These are phyloP conservation scores for Juncus inflexus DNA, from an alignment of 176 grass and related monocot genomes.

Conservation along the genomic window DNA sequence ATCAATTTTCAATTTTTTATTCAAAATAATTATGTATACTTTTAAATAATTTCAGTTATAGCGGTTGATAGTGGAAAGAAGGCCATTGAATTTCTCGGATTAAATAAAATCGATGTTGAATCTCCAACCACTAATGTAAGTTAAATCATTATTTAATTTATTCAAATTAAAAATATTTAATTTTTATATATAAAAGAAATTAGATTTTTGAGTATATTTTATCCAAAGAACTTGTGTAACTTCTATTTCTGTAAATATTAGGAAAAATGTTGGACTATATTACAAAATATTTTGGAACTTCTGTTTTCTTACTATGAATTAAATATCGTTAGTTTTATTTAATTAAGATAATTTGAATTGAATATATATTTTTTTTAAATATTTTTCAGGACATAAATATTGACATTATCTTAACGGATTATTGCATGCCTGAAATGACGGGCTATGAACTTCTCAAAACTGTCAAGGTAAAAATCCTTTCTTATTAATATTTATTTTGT, in stretches of 20 bases:
- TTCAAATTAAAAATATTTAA: neutral
- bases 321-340: conserved; percentile 1
- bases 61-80: conserved; percentile 86
- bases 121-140: conserved; percentile 34
- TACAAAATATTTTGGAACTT: too few species aligned
- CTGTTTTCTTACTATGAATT: neutral
- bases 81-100: conserved; percentile 84
- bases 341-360: conserved; percentile 1
- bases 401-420: conserved; percentile 94
- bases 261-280: too few species aligned
- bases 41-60: conserved; percentile 49
- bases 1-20: neutral
- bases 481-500: conserved; percentile 17
- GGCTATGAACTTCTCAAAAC: conserved; percentile 91
- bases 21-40: conserved; percentile 4
- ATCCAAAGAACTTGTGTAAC: too few species aligned
- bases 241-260: too few species aligned
- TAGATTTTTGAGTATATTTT: too few species aligned
- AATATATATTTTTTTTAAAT: neutral
- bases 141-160: conserved; percentile 1
- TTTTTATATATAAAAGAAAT: neutral
- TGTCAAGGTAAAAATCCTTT: conserved; percentile 55
- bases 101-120: conserved; percentile 42
- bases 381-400: conserved; percentile 67
- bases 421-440: conserved; percentile 98